Base-by-base conservation (phyloP, 352 stramenopile genomes). In the Phytopythium vexans region DNA sequence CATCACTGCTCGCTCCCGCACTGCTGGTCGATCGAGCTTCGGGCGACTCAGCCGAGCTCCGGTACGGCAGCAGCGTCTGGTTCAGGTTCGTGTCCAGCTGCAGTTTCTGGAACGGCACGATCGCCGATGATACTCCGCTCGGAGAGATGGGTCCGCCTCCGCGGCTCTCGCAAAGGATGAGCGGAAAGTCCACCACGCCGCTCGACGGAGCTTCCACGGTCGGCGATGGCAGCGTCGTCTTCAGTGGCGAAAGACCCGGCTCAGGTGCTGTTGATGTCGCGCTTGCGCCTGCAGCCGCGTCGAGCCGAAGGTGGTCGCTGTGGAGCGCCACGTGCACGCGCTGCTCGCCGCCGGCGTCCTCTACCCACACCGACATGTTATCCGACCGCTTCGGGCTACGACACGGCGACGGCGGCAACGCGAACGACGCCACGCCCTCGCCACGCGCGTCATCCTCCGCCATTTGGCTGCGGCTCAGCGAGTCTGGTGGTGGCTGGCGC, bases 71-170 rank as follows among this genome's bases (percentile, higher is more conserved):
- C 53, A 74, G 76, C 39, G 82, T 92, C 45, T 82, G 65, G 56
- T 92, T 74, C 41, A 92, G 56, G 49, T 92, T 83, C 38, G 82
- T 92, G 56, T 92, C 77, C 38, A 92, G 66, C 37, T 77, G 77
- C 1, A 92, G 67, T 54, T 92, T 90, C 60, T 92, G 82, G 66
- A 92, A 92, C 21, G 82, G 79, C 43, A 92, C 82, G 34, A 92
- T 67, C 15, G 82, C 79, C 2, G 71, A 80, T 1, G 75, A 85
- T 21, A 56, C 32, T 42, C 37, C 43, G 39, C 21, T 27, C 21
- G 21, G 21, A 27, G 21, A 27, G 21, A 27, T 27, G 2, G 21
- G 21, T 27, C 21, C 50, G 42, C 39, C 53, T 27, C 48, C 53
- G n/a, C 56, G 56, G 35, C 50, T 56, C 21, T 63, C 71, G 45